Base-by-base conservation (phyloP, 805 yeast species). In the Zygoascus biomembranicola region DNA sequence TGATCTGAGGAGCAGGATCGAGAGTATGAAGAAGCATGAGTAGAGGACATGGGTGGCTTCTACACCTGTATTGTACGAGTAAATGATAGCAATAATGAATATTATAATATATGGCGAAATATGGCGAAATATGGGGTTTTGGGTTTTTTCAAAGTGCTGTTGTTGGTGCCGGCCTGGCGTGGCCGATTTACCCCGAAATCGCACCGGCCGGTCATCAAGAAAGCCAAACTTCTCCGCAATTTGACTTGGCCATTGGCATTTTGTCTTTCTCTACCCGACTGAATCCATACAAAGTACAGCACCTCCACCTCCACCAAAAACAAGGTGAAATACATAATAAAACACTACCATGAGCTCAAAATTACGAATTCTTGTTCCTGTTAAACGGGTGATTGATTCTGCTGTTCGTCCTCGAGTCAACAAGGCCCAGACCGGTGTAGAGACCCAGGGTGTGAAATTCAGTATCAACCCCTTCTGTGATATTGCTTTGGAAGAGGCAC, bases 401-500 rank as follows among this genome's bases (percentile, higher is more conserved):
- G 97, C 97, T 14, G 78, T 90, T 63, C 87, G 86, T 71, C 99
- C 99, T 47, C 79, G 97, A 63, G 84, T 92, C 70, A 90, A 90
- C 75, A 83, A 87, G 69, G 74, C 95, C 13, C 82, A 81, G 49
- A 84, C 89, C 10, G 96, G 94, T 5, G 82, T 87, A 49, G 96
- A 90, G 61, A 81, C 92, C 52, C 80, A 85, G 58, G 97, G 97
- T 54, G 87, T 88, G 61, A 92, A 92, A 73, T 90, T 85, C 75
- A 80, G 89, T 65, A 88, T 92, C 69, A 94, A 94, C 69, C 99
- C 99, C 53, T 94, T 94, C 71, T 94, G 96, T 72, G 99, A 94
- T 71, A 94, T 94, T 66, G 99, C 99, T 8, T 81, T 94, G 51
- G 99, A 94, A 71, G 99, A 94, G 69, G 95, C 98, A 0, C 74